Evolutionary conservation across 2,329 filamentous ascomycete species (phyloP).

Genomic region (Pyrenophora seminiperda): DNA sequence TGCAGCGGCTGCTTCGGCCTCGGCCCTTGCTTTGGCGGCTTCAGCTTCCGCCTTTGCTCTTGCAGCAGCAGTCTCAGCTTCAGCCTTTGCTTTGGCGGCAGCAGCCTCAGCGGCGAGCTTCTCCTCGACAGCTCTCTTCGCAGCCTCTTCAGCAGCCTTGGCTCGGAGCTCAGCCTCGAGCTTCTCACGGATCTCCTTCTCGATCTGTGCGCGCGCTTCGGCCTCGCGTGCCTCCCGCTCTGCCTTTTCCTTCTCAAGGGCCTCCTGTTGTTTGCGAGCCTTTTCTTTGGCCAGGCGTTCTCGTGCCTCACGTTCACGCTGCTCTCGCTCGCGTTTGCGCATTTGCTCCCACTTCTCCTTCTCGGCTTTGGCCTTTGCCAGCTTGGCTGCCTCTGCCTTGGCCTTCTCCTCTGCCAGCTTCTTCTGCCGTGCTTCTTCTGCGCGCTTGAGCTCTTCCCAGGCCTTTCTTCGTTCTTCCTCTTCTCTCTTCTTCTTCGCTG

Average conservation of each 20-base stretch:
- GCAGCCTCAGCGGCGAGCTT: conserved; percentile 37
- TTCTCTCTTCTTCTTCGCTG: conserved; percentile 54
- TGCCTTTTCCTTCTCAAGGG: conserved; percentile 49
- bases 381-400: conserved; percentile 56
- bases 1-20: conserved; percentile 36
- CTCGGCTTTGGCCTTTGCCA: conserved; percentile 54
- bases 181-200: conserved; percentile 51
- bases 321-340: conserved; percentile 55
- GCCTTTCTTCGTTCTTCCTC: conserved; percentile 52
- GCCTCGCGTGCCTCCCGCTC: conserved; percentile 47
- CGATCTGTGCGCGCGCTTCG: conserved; percentile 44
- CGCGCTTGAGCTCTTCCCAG: conserved; percentile 45
- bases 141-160: conserved; percentile 49
- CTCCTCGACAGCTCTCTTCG: conserved; percentile 45
- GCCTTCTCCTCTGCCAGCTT: conserved; percentile 49
- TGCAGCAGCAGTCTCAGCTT: conserved; percentile 37
- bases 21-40: conserved; percentile 34
- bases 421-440: conserved; percentile 43
- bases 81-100: conserved; percentile 40
- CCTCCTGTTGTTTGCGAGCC: conserved; percentile 48
- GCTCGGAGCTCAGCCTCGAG: conserved; percentile 48
- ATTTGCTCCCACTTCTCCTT: conserved; percentile 59
- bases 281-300: conserved; percentile 52
- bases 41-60: conserved; percentile 44
- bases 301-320: conserved; percentile 55